These are phyloP conservation scores for Gentiana dahurica DNA, from an alignment of 257 asterid species.

Conservation along the genomic window DNA sequence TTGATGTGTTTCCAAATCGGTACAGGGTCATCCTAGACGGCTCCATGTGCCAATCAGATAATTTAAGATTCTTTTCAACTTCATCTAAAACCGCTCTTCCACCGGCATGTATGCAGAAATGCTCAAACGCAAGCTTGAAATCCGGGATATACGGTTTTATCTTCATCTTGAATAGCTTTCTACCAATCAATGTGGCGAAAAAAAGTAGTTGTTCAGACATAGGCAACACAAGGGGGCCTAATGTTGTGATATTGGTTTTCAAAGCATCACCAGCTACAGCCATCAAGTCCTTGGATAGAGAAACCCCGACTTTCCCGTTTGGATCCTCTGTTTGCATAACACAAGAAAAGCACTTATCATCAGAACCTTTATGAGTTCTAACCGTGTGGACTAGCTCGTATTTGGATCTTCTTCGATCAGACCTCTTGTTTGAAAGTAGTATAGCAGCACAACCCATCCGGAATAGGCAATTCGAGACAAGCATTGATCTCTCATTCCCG, in stretches of 20 bases:
- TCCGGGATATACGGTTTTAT: not conserved
- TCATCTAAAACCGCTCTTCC: conserved; percentile 39
- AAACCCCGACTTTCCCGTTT: conserved; percentile 44
- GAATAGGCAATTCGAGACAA: conserved; percentile 33
- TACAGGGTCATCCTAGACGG: not conserved
- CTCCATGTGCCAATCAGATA: not conserved
- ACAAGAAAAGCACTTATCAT: conserved; percentile 58
- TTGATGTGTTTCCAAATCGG: no score
- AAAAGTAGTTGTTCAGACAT: conserved; percentile 70
- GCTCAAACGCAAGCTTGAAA: conserved; percentile 60
- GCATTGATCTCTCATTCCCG: conserved; percentile 55
- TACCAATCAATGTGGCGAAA: conserved; percentile 52
- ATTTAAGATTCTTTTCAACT: conserved; percentile 39
- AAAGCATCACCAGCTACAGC: conserved; percentile 75
- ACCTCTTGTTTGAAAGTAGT: conserved; percentile 57
- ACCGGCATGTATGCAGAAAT: conserved; percentile 54
- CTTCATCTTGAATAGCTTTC: conserved; percentile 56
- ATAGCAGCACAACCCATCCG: conserved; percentile 46
- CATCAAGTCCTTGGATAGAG: conserved; percentile 62
- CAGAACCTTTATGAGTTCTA: conserved; percentile 68
- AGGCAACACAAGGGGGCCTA: conserved; percentile 76
- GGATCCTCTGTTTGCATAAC: conserved; percentile 67
- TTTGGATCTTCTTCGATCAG: conserved; percentile 46
- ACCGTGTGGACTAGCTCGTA: conserved; percentile 63
- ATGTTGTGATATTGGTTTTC: conserved; percentile 60